These are phyloP conservation scores for Mucor circinelloides DNA, from an alignment of 371 early-diverging fungal species.

Conservation along the genomic window DNA sequence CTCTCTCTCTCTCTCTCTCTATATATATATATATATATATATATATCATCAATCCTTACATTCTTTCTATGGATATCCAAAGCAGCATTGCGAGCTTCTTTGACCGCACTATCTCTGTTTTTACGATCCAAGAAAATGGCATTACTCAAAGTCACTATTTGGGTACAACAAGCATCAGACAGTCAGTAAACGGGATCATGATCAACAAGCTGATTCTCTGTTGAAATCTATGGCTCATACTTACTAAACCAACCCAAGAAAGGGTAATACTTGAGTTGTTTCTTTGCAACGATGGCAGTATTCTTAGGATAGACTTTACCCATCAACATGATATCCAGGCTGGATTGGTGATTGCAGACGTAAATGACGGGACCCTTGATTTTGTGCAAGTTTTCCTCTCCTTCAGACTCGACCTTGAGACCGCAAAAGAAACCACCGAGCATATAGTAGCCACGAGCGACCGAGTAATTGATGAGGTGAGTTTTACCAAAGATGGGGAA, in stretches of 20 bases:
- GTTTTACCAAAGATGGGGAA: slow-evolving; percentile 50
- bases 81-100: slow-evolving; percentile 79
- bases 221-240: slow-evolving; percentile 30
- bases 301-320: slow-evolving; percentile 74
- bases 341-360: slow-evolving; percentile 88
- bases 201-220: background rate
- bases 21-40: too few relatives aligned
- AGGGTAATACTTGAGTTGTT: slow-evolving; percentile 79
- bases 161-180: background rate
- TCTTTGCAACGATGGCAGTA: slow-evolving; percentile 82
- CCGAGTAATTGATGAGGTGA: slow-evolving; percentile 62
- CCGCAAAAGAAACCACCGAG: slow-evolving; percentile 57
- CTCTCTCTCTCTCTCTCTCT: background rate
- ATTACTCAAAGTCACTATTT: slow-evolving; percentile 70
- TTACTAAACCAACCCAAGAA: slow-evolving; percentile 87
- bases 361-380: slow-evolving; percentile 65
- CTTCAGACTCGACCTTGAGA: slow-evolving; percentile 61
- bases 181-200: slow-evolving; percentile 4
- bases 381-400: slow-evolving; percentile 56
- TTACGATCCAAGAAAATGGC: slow-evolving; percentile 90
- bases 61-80: slow-evolving; percentile 74
- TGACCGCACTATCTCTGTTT: slow-evolving; percentile 79
- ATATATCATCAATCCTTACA: slow-evolving; percentile 47
- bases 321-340: slow-evolving; percentile 78
- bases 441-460: slow-evolving; percentile 58